These are phyloP conservation scores for Flaveria sonorensis DNA, from an alignment of 129 eudicot species.

Conservation along the genomic window DNA sequence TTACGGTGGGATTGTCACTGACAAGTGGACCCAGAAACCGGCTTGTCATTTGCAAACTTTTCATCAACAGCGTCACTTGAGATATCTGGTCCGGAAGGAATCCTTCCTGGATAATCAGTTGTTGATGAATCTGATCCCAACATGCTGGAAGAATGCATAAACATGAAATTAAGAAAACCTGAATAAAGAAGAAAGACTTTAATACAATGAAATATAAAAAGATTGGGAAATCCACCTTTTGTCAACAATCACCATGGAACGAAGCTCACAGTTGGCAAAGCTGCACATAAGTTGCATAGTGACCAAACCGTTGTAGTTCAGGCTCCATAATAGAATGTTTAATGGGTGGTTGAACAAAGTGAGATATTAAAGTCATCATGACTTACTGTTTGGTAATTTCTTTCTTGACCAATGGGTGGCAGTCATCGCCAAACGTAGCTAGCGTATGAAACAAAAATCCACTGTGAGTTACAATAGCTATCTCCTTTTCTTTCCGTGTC, in stretches of 20 bases:
- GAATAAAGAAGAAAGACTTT: neutral
- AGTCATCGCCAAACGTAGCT: constrained; percentile 60
- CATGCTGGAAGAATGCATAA: constrained; percentile 53
- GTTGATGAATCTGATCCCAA: constrained; percentile 61
- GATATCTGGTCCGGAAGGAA: constrained; percentile 71
- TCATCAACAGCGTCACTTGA: constrained; percentile 54
- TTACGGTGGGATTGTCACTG: neutral
- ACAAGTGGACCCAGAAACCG: constrained; percentile 31
- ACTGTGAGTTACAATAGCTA: constrained; percentile 94
- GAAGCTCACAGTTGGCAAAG: constrained; percentile 93
- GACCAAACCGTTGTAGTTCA: neutral
- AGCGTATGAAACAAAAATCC: constrained; percentile 92
- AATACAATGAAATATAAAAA: neutral
- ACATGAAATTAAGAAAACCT: neutral
- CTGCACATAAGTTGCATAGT: constrained; percentile 42
- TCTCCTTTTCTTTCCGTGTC: constrained; percentile 91
- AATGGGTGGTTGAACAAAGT: neutral
- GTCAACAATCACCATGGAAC: constrained; percentile 88
- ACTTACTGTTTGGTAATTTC: constrained; percentile 84
- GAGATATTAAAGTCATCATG: neutral
- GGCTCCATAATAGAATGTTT: neutral
- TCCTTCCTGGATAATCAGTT: constrained; percentile 86
- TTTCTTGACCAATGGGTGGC: constrained; percentile 66
- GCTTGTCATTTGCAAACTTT: constrained; percentile 36
- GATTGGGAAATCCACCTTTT: constrained; percentile 47